Conservation (phyloP, 306 rosid species). For the Trifolium fragiferum region DNA sequence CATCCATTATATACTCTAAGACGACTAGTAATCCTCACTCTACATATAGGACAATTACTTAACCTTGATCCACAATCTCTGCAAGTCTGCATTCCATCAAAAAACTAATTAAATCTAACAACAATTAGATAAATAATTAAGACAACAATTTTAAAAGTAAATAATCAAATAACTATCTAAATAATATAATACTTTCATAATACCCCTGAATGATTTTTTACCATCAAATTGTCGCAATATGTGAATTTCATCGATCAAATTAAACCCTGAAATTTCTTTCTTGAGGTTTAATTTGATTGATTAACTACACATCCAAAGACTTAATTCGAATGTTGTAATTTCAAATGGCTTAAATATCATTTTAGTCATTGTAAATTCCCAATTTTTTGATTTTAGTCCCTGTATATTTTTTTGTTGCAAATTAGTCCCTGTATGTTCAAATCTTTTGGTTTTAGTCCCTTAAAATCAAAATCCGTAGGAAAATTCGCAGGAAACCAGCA, state of each 20-base stretch:
- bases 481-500: too few species aligned
- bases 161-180: not conserved
- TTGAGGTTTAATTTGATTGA: not conserved
- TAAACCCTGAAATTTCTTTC: not conserved
- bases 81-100: slow-evolving; percentile 60
- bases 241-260: not conserved
- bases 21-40: slow-evolving; percentile 70
- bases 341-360: too few species aligned
- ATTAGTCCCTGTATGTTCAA: too few species aligned
- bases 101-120: not conserved
- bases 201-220: not conserved
- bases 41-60: slow-evolving; percentile 76
- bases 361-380: too few species aligned
- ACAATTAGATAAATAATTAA: not conserved
- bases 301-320: not conserved
- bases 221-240: not conserved
- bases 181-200: not conserved
- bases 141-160: not conserved
- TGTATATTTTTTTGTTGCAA: too few species aligned
- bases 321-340: not conserved
- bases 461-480: too few species aligned
- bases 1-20: slow-evolving; percentile 76
- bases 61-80: slow-evolving; percentile 77
- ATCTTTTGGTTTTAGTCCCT: too few species aligned
- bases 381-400: too few species aligned